Evolutionary conservation across 176 grass and related monocot species (phyloP).

Genomic region (Echinochloa phyllopogon): DNA sequence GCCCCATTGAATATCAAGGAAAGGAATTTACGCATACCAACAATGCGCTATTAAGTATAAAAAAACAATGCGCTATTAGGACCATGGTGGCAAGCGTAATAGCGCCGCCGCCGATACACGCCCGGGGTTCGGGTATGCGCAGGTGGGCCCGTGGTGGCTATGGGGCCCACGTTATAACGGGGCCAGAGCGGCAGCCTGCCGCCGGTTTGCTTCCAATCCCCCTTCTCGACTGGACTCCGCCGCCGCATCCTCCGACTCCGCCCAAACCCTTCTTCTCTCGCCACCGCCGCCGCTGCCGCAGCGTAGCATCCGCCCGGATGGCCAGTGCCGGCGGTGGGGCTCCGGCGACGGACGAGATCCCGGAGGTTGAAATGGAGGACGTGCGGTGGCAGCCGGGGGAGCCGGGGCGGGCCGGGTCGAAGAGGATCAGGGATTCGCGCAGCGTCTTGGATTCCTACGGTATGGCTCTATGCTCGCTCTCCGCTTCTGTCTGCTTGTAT

Average conservation of each 20-base stretch:
- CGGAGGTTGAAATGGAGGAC: slow-evolving; percentile 22
- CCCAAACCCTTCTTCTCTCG: background rate
- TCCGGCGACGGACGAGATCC: slow-evolving; percentile 22
- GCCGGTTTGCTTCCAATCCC: slow-evolving; percentile 37
- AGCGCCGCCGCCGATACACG: no score
- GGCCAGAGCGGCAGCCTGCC: background rate
- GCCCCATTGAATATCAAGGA: no score
- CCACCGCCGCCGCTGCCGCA: background rate
- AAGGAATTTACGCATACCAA: no score
- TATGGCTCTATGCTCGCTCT: slow-evolving; percentile 14
- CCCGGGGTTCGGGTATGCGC: no score
- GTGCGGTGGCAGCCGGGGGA: background rate
- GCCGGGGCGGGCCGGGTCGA: slow-evolving; percentile 3
- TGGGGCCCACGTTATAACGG: background rate
- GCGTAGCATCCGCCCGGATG: slow-evolving; percentile 29
- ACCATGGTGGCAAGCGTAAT: no score
- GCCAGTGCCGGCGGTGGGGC: slow-evolving; percentile 25
- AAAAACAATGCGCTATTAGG: no score
- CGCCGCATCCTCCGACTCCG: slow-evolving; percentile 3
- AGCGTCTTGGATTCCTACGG: slow-evolving; percentile 6
- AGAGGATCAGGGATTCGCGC: slow-evolving; percentile 17
- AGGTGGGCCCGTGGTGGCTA: background rate
- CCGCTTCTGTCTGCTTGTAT: slow-evolving; percentile 1
- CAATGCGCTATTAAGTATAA: no score
- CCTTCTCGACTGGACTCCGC: background rate